These are phyloP conservation scores for Syzygium oleosum DNA, from an alignment of 345 rosid species.

Conservation along the genomic window DNA sequence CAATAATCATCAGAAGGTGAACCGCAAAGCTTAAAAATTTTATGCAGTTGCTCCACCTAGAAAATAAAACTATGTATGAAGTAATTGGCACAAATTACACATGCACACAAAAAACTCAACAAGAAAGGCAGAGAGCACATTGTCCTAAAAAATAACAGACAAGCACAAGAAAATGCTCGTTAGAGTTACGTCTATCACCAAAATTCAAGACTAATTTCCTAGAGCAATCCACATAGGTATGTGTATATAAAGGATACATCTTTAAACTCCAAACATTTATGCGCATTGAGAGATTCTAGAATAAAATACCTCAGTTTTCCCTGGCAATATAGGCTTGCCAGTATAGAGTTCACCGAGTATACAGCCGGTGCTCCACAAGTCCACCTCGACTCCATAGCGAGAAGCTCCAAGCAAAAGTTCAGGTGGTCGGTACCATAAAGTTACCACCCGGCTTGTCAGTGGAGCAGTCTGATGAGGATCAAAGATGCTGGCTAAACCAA, in stretches of 20 bases:
- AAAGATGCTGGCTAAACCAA: conserved; percentile 78
- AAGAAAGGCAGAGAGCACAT: neutral
- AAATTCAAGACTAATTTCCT: neutral
- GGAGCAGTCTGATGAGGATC: conserved; percentile 45
- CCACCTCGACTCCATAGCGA: conserved; percentile 76
- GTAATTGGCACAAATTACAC: neutral
- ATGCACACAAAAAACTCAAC: neutral
- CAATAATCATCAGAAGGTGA: conserved; percentile 84
- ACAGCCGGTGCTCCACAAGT: conserved; percentile 97
- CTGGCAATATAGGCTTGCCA: conserved; percentile 87
- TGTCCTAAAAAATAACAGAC: neutral
- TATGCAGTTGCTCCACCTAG: conserved; percentile 93
- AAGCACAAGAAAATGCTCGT: neutral
- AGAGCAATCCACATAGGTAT: neutral
- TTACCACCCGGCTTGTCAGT: conserved; percentile 93
- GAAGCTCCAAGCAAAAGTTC: conserved; percentile 93
- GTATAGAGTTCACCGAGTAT: conserved; percentile 81
- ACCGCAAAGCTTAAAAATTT: conserved; percentile 91
- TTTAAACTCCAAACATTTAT: neutral
- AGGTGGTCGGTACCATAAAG: conserved; percentile 98
- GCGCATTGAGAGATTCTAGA: neutral
- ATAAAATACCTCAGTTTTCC: conserved; percentile 76
- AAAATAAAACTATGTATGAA: neutral
- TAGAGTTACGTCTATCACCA: neutral
- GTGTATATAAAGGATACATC: neutral